Base-by-base conservation (phyloP, 2,329 filamentous ascomycete species). In the Trichoderma hamatum region DNA sequence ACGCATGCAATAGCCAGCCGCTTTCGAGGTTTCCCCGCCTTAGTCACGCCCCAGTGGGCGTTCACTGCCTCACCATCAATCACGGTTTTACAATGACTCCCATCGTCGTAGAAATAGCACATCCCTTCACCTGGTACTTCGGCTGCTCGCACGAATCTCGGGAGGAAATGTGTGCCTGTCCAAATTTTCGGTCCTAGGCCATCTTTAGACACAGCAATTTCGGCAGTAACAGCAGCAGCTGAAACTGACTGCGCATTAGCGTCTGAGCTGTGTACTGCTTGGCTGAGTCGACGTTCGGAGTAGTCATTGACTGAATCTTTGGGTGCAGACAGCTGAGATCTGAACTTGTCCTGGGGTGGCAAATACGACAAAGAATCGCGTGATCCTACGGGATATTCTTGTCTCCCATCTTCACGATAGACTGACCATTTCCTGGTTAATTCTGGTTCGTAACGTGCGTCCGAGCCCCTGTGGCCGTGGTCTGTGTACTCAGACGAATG, bases 1-100 rank as follows among this genome's bases (percentile, higher is more conserved):
- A 97, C 86, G 77, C 94, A 97, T n/a, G 93, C 93, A 78, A 97
- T 94, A 28, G 94, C 94, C 68, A 97, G 84, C 68, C 94, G 87
- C 82, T 97, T 97, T 73, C 94, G 88, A 59, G 94, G 94, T 82
- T 97, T 97, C 16, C 94, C 94, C 2, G 94, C 94, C 81, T 97
- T 97, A 43, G 94, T 97, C 11, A 97, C 89, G 19, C 94, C 94
- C 94, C 94, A 97, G 73, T 93, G 92, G 1, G 94, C 92, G 77
- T 97, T 97, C 63, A 97, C 93, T 0, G 85, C 85, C 77, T 97
- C 92, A 21, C 94, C 94, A 74, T 97, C 92, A 72, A 97, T 94
- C 32, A 92, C 84, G 46, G 92, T 92, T 74, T 92, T 93, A 82
- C 92, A 95, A 77, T 92, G 90, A 65, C 89, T 91, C 34, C 92